phyloP scores from a whole-genome alignment of 495 filamentous ascomycete species.

The Hyaloscypha finlandica region DNA sequence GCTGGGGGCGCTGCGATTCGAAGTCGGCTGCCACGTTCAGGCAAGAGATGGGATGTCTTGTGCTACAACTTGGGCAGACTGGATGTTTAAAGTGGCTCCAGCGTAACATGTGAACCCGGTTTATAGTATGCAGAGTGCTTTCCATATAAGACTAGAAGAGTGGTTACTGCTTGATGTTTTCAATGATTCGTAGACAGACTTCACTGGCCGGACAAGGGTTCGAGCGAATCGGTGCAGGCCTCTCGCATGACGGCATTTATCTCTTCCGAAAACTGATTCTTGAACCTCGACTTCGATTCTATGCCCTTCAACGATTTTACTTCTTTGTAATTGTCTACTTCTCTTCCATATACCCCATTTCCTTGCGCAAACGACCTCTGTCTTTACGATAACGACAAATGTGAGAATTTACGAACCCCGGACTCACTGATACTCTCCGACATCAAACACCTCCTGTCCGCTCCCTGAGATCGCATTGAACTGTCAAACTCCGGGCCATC shows the following conservation, averaged over 20 bases:
- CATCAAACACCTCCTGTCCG: background rate
- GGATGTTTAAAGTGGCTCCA: background rate
- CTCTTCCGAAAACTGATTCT: conserved; percentile 3
- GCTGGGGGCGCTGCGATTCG: background rate
- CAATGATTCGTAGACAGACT: conserved; percentile 1
- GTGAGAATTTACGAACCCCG: background rate
- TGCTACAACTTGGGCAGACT: background rate
- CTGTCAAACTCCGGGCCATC: background rate
- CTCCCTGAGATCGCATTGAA: background rate
- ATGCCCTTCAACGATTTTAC: background rate
- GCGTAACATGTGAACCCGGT: no score
- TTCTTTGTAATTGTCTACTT: conserved; percentile 7
- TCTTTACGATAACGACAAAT: background rate
- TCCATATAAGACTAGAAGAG: background rate
- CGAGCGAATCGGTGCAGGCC: background rate
- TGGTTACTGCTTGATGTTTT: background rate
- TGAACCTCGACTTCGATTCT: background rate
- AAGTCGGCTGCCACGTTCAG: background rate
- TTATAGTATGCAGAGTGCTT: background rate
- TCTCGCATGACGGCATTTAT: conserved; percentile 3
- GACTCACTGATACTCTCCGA: background rate
- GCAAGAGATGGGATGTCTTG: background rate
- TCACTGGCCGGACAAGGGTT: background rate
- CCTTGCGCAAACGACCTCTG: conserved; percentile 13
- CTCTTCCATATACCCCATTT: background rate